Percentiles rank a stretch among this genome's conserved stretches.
Conservation (phyloP, 2,329 filamentous ascomycete species). For the Aschersonia sp. region DNA sequence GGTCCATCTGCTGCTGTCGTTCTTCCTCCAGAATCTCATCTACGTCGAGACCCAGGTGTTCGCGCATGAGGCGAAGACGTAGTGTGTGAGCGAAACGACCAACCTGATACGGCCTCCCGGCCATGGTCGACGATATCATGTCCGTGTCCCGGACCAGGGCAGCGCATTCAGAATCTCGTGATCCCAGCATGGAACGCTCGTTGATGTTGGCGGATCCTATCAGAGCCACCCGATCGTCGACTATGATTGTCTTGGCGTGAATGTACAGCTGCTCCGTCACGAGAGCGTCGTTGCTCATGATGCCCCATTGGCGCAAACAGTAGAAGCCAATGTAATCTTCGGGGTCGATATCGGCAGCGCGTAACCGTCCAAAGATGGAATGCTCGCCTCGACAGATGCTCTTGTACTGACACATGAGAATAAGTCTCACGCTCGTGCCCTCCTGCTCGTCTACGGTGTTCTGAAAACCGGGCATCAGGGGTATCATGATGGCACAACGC, state of each 20-base stretch:
- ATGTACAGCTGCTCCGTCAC: constrained; percentile 97
- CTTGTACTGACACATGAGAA: constrained; percentile 92
- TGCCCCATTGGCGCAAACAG: constrained; percentile 81
- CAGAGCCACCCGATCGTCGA: constrained; percentile 82
- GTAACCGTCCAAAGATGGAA: constrained; percentile 80
- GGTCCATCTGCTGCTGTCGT: constrained; percentile 49
- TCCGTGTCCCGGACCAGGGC: constrained; percentile 85
- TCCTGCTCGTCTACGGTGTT: constrained; percentile 91
- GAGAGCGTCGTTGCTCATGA: constrained; percentile 69
- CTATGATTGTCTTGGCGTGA: constrained; percentile 91
- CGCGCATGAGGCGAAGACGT: constrained; percentile 85
- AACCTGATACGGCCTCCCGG: constrained; percentile 73
- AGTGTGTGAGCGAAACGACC: constrained; percentile 87
- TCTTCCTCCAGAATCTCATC: constrained; percentile 79
- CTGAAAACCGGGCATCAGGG: constrained; percentile 96
- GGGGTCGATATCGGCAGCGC: constrained; percentile 69
- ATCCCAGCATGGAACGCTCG: constrained; percentile 87
- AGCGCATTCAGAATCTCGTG: constrained; percentile 81
- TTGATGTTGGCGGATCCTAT: constrained; percentile 99
- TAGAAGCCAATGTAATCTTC: constrained; percentile 96
- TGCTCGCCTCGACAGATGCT: constrained; percentile 88
- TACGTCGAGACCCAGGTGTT: constrained; percentile 90
- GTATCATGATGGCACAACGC: constrained; percentile 81
- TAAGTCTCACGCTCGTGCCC: constrained; percentile 84
- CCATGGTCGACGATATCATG: constrained; percentile 87